phyloP scores from a whole-genome alignment of 1,139 yeast genomes.

The Protomyces macrosporus region DNA sequence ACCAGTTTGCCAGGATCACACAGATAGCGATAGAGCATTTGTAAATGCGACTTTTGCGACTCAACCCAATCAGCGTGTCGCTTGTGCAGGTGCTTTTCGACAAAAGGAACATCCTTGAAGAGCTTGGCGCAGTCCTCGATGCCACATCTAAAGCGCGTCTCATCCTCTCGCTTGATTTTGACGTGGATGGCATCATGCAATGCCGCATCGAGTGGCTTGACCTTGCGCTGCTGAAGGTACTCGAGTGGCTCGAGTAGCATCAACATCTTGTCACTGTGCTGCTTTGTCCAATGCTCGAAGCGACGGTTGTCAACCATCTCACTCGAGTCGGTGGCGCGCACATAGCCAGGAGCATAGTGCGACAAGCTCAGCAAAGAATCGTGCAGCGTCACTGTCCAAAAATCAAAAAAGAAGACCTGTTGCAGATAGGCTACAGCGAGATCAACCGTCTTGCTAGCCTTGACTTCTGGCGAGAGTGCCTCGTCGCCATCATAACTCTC shows the following conservation, averaged over 20 bases:
- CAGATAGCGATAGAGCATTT: slow-evolving; percentile 28
- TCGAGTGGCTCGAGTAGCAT: slow-evolving; percentile 29
- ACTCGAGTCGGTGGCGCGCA: slow-evolving; percentile 15
- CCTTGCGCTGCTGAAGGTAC: slow-evolving; percentile 30
- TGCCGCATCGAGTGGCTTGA: slow-evolving; percentile 28
- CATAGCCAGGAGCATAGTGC: slow-evolving; percentile 25
- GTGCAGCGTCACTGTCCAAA: slow-evolving; percentile 29
- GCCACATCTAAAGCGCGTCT: slow-evolving; percentile 31
- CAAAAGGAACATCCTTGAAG: slow-evolving; percentile 33
- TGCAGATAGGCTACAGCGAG: slow-evolving; percentile 31
- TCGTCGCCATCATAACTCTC: not conserved
- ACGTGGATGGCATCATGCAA: slow-evolving; percentile 25
- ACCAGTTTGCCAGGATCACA: slow-evolving; percentile 30
- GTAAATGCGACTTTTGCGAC: slow-evolving; percentile 25
- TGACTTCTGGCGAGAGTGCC: not conserved
- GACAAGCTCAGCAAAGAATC: slow-evolving; percentile 30
- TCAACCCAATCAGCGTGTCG: slow-evolving; percentile 33
- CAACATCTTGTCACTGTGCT: slow-evolving; percentile 21
- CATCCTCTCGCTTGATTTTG: slow-evolving; percentile 32
- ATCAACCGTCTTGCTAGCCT: slow-evolving; percentile 28
- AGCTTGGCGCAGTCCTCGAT: slow-evolving; percentile 33
- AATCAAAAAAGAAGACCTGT: slow-evolving; percentile 30
- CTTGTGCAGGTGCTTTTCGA: slow-evolving; percentile 32
- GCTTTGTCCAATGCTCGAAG: not conserved
- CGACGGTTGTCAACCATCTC: slow-evolving; percentile 24